Evolutionary conservation across 2,329 filamentous ascomycete genomes (phyloP).

Genomic region (Reticulascus tulasneorum): DNA sequence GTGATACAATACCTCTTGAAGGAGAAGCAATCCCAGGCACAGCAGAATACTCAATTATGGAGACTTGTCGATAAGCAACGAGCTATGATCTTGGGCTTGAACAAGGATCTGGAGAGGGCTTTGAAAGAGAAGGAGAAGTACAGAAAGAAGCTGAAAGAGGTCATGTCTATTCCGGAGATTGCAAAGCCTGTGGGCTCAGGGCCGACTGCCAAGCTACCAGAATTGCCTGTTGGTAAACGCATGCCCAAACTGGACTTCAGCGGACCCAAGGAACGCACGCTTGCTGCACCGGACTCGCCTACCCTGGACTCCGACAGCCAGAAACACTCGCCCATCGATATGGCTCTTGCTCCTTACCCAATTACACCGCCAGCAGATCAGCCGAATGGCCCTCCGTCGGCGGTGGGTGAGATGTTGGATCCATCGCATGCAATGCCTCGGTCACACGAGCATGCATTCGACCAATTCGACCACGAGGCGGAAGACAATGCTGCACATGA

Average conservation of each 20-base stretch:
- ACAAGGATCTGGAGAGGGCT: slow-evolving; percentile 87
- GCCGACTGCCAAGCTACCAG: slow-evolving; percentile 7
- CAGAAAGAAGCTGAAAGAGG: slow-evolving; percentile 82
- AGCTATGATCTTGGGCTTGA: slow-evolving; percentile 86
- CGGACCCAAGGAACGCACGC: slow-evolving; percentile 24
- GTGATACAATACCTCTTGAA: slow-evolving; percentile 84
- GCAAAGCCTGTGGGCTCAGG: slow-evolving; percentile 22
- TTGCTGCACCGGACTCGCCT: slow-evolving; percentile 43
- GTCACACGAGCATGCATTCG: slow-evolving; percentile 54
- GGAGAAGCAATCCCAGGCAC: slow-evolving; percentile 83
- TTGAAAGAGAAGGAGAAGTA: slow-evolving; percentile 95
- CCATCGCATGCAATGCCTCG: slow-evolving; percentile 58
- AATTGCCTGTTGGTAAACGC: slow-evolving; percentile 14
- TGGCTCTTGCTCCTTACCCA: slow-evolving; percentile 58
- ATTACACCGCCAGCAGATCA: slow-evolving; percentile 60
- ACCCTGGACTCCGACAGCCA: slow-evolving; percentile 46
- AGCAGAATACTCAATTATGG: slow-evolving; percentile 93
- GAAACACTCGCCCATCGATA: slow-evolving; percentile 56
- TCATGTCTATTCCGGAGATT: slow-evolving; percentile 39
- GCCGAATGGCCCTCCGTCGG: slow-evolving; percentile 33
- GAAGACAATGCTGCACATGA: slow-evolving; percentile 44
- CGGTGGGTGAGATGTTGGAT: slow-evolving; percentile 48
- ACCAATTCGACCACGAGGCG: slow-evolving; percentile 52
- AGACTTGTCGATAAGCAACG: slow-evolving; percentile 93
- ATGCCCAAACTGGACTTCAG: slow-evolving; percentile 22